Evolutionary conservation across 768 basidiomycete genomes (phyloP).

Genomic region (Tulasnella sp.): DNA sequence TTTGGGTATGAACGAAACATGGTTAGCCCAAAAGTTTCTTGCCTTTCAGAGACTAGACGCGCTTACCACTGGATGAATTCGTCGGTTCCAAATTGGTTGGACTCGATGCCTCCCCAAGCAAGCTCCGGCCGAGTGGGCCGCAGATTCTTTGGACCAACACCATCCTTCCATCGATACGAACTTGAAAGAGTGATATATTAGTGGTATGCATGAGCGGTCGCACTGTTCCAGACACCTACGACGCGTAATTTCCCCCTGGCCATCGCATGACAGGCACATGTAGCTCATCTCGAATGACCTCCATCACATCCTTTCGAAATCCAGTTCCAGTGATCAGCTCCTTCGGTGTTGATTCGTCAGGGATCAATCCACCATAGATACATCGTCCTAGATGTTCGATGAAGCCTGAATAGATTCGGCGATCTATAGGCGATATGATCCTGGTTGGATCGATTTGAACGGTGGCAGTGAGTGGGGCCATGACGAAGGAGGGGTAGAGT

Average conservation of each 20-base stretch:
- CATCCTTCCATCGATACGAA: constrained; percentile 51
- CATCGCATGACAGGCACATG: constrained; percentile 42
- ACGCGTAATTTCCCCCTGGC: constrained; percentile 37
- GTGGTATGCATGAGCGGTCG: constrained; percentile 30
- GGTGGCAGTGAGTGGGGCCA: neutral
- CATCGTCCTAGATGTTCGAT: constrained; percentile 51
- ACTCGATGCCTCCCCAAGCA: constrained; percentile 50
- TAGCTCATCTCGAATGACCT: constrained; percentile 35
- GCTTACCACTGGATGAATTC: constrained; percentile 43
- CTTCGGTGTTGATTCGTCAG: constrained; percentile 28
- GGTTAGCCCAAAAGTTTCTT: neutral
- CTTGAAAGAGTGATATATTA: constrained; percentile 26
- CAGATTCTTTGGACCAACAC: constrained; percentile 40
- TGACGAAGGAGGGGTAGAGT: too few species aligned
- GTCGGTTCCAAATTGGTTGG: constrained; percentile 50
- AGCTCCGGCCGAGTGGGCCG: constrained; percentile 48
- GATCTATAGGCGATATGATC: constrained; percentile 22
- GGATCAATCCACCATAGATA: constrained; percentile 42
- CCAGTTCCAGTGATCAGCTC: constrained; percentile 34
- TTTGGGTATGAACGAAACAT: neutral
- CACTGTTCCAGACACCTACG: constrained; percentile 15
- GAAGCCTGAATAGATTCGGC: constrained; percentile 46
- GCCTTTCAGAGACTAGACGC: neutral
- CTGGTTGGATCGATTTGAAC: constrained; percentile 23
- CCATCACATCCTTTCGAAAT: constrained; percentile 42